Evolutionary conservation across 345 rosid species (phyloP).

Genomic region (Corchorus olitorius): DNA sequence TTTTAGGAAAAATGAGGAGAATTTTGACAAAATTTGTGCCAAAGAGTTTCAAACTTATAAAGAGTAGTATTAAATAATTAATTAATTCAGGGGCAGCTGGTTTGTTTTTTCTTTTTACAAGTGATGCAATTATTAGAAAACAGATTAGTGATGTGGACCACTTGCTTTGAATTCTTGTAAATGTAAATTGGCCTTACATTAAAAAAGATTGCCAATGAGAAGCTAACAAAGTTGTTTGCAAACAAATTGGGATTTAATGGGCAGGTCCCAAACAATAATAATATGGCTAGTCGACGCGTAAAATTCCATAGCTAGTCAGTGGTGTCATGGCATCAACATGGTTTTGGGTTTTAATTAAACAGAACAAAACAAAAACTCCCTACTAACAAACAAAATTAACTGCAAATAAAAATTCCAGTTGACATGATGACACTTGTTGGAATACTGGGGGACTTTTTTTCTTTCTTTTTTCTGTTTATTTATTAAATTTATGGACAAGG

Average conservation of each 20-base stretch:
- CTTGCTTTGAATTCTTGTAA: slow-evolving; percentile 23
- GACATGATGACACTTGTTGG: slow-evolving; percentile 23
- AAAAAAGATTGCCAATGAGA: slow-evolving; percentile 30
- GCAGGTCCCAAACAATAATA: slow-evolving; percentile 26
- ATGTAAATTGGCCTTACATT: too few relatives aligned
- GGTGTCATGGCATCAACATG: slow-evolving; percentile 5
- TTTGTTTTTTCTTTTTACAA: slow-evolving; percentile 8
- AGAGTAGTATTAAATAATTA: not conserved
- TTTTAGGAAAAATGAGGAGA: not conserved
- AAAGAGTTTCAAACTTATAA: not conserved
- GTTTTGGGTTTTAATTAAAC: not conserved
- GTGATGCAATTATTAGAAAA: slow-evolving; percentile 29
- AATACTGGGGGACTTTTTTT: not conserved
- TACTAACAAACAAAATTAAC: not conserved
- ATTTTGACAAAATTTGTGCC: not conserved
- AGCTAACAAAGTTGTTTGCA: slow-evolving; percentile 27
- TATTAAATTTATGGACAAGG: too few relatives aligned
- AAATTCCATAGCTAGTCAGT: not conserved
- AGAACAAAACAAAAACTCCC: not conserved
- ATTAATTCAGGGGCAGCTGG: not conserved
- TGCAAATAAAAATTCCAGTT: slow-evolving; percentile 15
- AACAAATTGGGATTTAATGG: not conserved
- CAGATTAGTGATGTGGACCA: slow-evolving; percentile 27
- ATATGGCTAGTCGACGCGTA: slow-evolving; percentile 29
- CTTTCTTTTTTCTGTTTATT: too few relatives aligned